Conservation (phyloP, 169 alveolate genomes). For the Blepharisma undulans region DNA sequence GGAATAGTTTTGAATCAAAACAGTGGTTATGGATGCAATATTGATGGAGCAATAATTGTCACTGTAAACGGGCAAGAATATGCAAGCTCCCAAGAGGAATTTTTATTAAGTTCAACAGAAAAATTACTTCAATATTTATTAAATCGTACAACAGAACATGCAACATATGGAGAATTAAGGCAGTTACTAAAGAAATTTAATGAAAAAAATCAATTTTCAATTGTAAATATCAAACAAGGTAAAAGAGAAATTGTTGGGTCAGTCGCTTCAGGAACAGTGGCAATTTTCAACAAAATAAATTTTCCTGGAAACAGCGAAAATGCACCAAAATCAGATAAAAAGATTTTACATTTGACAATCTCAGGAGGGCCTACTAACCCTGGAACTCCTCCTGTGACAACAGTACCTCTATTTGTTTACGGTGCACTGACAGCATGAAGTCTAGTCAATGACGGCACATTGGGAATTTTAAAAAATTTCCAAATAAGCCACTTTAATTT, state of each 20-base stretch:
- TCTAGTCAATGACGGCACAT: not conserved
- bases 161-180: too few relatives aligned
- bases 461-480: not conserved
- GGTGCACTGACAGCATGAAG: not conserved
- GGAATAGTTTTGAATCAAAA: too few relatives aligned
- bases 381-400: not conserved
- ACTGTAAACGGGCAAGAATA: too few relatives aligned
- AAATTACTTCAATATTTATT: too few relatives aligned
- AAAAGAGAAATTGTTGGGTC: not conserved
- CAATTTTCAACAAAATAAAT: not conserved
- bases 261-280: not conserved
- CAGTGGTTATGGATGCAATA: too few relatives aligned
- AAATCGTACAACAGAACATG: too few relatives aligned
- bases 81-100: too few relatives aligned
- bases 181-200: too few relatives aligned
- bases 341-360: not conserved
- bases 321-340: not conserved
- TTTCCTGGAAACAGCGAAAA: not conserved
- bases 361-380: not conserved
- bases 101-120: too few relatives aligned
- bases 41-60: too few relatives aligned
- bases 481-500: not conserved
- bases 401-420: not conserved
- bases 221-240: not conserved
- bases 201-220: not conserved